These are phyloP conservation scores for Helicocarpus griseus DNA, from an alignment of 2,329 filamentous ascomycete genomes.

Conservation along the genomic window DNA sequence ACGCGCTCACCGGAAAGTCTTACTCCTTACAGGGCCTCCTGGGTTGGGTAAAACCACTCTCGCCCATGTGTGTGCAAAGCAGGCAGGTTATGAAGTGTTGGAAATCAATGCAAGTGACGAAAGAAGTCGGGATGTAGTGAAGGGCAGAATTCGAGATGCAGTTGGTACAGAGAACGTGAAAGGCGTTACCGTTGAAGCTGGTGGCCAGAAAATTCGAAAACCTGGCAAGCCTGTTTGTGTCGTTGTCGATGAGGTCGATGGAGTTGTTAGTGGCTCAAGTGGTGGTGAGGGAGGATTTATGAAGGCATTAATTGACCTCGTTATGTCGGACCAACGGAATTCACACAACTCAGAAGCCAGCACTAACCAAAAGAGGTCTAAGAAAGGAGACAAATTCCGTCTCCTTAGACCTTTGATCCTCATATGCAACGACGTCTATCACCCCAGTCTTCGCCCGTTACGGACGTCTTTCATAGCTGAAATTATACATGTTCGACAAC, in stretches of 20 bases:
- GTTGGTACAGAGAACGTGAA: conserved; percentile 92
- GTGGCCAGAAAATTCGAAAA: conserved; percentile 49
- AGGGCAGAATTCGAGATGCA: conserved; percentile 80
- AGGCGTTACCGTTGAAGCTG: conserved; percentile 42
- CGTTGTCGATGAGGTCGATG: conserved; percentile 92
- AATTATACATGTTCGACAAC: conserved; percentile 83
- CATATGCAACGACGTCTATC: conserved; percentile 96
- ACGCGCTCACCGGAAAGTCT: conserved; percentile 71
- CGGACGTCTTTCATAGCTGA: conserved; percentile 80
- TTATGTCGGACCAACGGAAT: conserved; percentile 80
- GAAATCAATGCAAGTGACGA: conserved; percentile 99
- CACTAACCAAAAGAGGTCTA: conserved; percentile 44
- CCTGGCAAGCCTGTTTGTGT: conserved; percentile 82
- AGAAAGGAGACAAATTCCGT: conserved; percentile 76
- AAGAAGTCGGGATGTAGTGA: conserved; percentile 79
- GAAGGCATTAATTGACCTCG: conserved; percentile 85
- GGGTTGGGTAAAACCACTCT: conserved; percentile 93
- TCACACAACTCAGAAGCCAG: conserved; percentile 26
- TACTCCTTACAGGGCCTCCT: conserved; percentile 83
- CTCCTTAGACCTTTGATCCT: conserved; percentile 81
- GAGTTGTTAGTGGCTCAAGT: conserved; percentile 72
- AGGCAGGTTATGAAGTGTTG: conserved; percentile 91
- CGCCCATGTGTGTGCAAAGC: conserved; percentile 87
- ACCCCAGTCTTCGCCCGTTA: conserved; percentile 74
- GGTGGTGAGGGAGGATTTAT: conserved; percentile 84